Base-by-base conservation (phyloP, 2,329 filamentous ascomycete species). In the Dactylellina leptospora region DNA sequence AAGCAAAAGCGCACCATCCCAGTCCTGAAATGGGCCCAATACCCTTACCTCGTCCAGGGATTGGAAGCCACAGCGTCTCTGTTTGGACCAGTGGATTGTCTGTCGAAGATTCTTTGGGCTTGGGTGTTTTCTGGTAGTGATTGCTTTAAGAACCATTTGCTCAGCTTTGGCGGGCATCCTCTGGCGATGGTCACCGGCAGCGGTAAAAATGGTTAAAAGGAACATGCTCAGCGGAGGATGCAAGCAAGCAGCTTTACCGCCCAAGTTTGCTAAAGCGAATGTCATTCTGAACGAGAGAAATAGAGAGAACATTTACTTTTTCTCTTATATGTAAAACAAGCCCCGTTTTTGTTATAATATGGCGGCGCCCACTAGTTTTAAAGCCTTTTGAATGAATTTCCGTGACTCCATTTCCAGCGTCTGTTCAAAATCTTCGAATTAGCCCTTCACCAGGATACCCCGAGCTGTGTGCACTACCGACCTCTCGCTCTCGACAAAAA, bases 31-130 rank as follows among this genome's bases (percentile, higher is more conserved):
- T 33, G 47, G 58, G 58, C 48, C 58, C 18, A 33, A 30, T 58
- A 71, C 58, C 66, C 66, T 71, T 50, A 71, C 66, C 23, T n/a
- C 42, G 20, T 56, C 51, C 66, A 71, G 66, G 64, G 66, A 63
- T 71, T 25, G 11, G 58, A 63, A 63, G 66, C 58, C 66, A 71
- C 58, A 55, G 66, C 58, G 58, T 63, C 42, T 68, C 44, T 63
- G 59, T 54, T 55, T 71, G 48, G 55, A 50, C 61, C 51, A 20
- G 38, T 36, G 16, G 61, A 44, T 33, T 58, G 51, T 51, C 36
- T n/a, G 61, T 63, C 28, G 44, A 58, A 51, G 25, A 23, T 66
- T 58, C 51, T 51, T 23, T 48, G 22, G n/a, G n/a, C 11, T 45
- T 38, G 30, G 60, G 28, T 40, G 18, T 30, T 47, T 48, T 64